Percentiles rank a stretch among this genome's conserved stretches.
phyloP scores from a whole-genome alignment of 768 basidiomycete species.

The Xanthoconium stramineum region DNA sequence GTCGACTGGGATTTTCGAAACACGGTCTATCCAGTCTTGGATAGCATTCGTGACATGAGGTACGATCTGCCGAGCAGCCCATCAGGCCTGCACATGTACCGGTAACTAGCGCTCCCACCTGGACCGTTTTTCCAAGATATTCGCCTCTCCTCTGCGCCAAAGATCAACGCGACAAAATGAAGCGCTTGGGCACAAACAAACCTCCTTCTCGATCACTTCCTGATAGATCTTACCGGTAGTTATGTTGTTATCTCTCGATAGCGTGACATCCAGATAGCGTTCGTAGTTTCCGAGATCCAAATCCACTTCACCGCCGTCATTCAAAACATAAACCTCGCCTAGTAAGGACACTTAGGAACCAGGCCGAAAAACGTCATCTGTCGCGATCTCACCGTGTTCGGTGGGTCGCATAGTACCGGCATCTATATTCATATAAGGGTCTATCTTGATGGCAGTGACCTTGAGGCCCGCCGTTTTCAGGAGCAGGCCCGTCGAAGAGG shows the following conservation, averaged over 20 bases:
- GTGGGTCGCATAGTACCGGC: conserved; percentile 98
- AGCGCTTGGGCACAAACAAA: conserved; percentile 35
- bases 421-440: conserved; percentile 99
- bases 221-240: conserved; percentile 98
- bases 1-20: conserved; percentile 92
- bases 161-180: conserved; percentile 7
- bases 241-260: conserved; percentile 95
- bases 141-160: conserved; percentile 64
- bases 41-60: conserved; percentile 96
- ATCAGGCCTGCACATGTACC: conserved; percentile 5
- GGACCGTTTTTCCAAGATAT: conserved; percentile 96
- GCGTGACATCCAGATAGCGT: conserved; percentile 91
- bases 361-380: not conserved
- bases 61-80: conserved; percentile 58
- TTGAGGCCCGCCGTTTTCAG: conserved; percentile 94
- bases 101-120: conserved; percentile 46
- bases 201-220: conserved; percentile 97
- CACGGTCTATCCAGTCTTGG: conserved; percentile 97
- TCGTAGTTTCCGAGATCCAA: conserved; percentile 98
- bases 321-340: conserved; percentile 98
- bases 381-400: conserved; percentile 76
- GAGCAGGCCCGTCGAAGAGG: conserved; percentile 93
- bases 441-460: conserved; percentile 99
- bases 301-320: conserved; percentile 98
- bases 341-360: conserved; percentile 21